phyloP scores from a whole-genome alignment of 2,329 filamentous ascomycete species.

The Emericellopsis atlantica region DNA sequence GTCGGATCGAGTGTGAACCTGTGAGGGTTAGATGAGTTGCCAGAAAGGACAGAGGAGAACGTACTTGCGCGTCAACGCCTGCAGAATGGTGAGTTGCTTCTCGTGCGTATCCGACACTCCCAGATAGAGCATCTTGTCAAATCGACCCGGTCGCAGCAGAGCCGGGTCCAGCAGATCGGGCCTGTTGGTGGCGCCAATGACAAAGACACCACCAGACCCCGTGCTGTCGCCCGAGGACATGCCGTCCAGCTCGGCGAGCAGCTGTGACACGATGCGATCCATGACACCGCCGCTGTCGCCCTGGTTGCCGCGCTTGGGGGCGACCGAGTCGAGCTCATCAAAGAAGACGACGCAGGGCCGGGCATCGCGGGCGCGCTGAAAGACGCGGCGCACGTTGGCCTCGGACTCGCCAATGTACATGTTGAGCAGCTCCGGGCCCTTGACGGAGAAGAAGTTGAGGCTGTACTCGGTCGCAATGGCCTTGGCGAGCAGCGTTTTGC shows the following conservation, averaged over 20 bases:
- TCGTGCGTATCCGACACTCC: conserved; percentile 94
- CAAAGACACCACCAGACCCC: conserved; percentile 70
- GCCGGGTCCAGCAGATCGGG: conserved; percentile 89
- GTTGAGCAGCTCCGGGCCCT: conserved; percentile 81
- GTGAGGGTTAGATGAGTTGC: neutral
- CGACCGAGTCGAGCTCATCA: conserved; percentile 84
- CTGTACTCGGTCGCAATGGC: conserved; percentile 90
- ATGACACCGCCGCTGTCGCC: conserved; percentile 96
- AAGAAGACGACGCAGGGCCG: conserved; percentile 88
- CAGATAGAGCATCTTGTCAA: conserved; percentile 97
- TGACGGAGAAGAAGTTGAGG: conserved; percentile 89
- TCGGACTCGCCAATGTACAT: conserved; percentile 96
- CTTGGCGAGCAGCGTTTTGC: conserved; percentile 86
- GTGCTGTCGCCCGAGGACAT: conserved; percentile 87
- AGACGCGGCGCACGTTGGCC: conserved; percentile 80
- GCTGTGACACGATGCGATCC: conserved; percentile 92
- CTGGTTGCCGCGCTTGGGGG: conserved; percentile 92
- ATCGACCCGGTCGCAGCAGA: conserved; percentile 75
- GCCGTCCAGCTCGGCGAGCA: conserved; percentile 89
- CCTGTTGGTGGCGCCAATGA: conserved; percentile 91
- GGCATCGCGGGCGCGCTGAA: conserved; percentile 76
- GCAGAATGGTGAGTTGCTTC: conserved; percentile 88
- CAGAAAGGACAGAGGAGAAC: conserved; percentile 18
- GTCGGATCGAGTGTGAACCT: conserved; percentile 77
- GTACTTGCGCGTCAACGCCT: conserved; percentile 88